phyloP scores from a whole-genome alignment of 352 stramenopile species.

The Phytophthora cryptogea region DNA sequence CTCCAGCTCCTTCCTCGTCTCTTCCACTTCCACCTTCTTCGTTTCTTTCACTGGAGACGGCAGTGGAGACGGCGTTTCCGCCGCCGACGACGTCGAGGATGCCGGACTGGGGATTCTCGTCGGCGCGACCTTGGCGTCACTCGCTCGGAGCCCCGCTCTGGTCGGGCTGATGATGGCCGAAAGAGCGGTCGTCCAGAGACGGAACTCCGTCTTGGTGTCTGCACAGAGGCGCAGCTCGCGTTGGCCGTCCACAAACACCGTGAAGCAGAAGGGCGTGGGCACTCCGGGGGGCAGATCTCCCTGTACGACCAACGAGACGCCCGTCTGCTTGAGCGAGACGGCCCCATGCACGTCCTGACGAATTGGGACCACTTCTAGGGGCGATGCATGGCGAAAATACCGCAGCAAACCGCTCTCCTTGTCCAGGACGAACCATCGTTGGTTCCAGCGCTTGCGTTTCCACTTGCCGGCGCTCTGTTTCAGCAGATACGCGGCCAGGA shows the following conservation, averaged over 20 bases:
- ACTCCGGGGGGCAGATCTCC: conserved; percentile 67
- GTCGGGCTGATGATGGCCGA: conserved; percentile 64
- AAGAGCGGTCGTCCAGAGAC: conserved; percentile 76
- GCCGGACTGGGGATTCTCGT: conserved; percentile 8
- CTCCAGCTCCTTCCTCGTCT: conserved; percentile 1
- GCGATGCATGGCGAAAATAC: conserved; percentile 77
- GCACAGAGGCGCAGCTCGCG: conserved; percentile 63
- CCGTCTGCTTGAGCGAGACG: conserved; percentile 47
- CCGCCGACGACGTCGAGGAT: conserved; percentile 5
- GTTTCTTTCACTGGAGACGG: conserved; percentile 12
- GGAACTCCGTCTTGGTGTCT: conserved; percentile 72
- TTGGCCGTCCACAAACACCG: conserved; percentile 42
- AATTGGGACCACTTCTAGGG: conserved; percentile 53
- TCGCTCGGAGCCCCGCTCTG: background rate
- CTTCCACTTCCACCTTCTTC: conserved; percentile 10
- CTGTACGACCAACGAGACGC: conserved; percentile 70
- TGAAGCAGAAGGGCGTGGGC: conserved; percentile 86
- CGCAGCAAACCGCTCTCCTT: conserved; percentile 60
- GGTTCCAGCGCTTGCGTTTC: conserved; percentile 81
- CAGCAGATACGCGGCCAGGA: conserved; percentile 67
- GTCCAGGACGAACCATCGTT: conserved; percentile 84
- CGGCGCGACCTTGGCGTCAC: conserved; percentile 14
- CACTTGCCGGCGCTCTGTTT: conserved; percentile 84
- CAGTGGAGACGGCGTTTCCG: conserved; percentile 14
- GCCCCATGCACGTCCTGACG: conserved; percentile 64